phyloP scores from a whole-genome alignment of 2,329 filamentous ascomycete species.

The Colletotrichum noveboracense region DNA sequence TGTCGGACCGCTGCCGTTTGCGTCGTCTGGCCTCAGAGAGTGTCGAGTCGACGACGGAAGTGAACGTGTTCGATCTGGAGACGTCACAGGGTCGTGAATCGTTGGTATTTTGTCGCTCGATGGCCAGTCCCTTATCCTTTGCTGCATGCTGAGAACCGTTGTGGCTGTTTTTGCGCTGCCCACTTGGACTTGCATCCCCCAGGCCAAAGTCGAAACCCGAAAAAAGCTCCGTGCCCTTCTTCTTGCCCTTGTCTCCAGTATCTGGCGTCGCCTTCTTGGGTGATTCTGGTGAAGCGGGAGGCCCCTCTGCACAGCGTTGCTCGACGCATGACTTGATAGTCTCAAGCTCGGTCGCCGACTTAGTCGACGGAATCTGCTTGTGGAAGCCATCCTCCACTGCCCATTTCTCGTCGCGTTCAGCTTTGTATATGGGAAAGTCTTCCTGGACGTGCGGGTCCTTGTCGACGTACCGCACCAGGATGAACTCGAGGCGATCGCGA shows the following conservation, averaged over 20 bases:
- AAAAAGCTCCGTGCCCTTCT: background rate
- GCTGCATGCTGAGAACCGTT: too few species aligned
- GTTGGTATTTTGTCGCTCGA: background rate
- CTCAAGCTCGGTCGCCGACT: background rate
- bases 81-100: background rate
- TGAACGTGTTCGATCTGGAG: background rate
- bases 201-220: background rate
- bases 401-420: background rate
- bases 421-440: background rate
- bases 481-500: constrained; percentile 11
- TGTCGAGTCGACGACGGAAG: background rate
- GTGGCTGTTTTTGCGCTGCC: background rate
- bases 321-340: background rate
- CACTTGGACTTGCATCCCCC: too few species aligned
- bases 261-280: background rate
- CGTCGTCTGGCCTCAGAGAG: background rate
- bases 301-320: fast-evolving
- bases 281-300: fast-evolving
- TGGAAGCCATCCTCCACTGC: background rate
- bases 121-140: background rate
- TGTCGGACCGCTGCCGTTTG: background rate
- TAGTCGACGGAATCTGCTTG: background rate
- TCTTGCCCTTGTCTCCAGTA: background rate
- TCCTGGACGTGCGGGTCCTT: background rate
- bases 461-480: constrained; percentile 10